These are phyloP conservation scores for Kodamaea arcana DNA, from an alignment of 1,139 yeast genomes.

Conservation along the genomic window DNA sequence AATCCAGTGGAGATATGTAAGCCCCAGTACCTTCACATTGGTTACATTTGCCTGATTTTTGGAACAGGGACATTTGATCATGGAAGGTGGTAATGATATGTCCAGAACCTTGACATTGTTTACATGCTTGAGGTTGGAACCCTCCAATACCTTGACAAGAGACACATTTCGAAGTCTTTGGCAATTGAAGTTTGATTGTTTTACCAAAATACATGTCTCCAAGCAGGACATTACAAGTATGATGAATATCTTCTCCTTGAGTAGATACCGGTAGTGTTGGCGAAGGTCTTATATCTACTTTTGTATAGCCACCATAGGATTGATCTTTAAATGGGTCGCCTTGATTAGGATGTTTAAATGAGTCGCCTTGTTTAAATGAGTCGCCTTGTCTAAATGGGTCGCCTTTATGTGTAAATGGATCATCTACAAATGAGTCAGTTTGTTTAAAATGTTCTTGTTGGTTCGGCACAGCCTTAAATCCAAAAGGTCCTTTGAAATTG, in stretches of 20 bases:
- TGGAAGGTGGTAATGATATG: conserved; percentile 27
- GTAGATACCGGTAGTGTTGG: conserved; percentile 9
- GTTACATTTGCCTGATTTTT: conserved; percentile 32
- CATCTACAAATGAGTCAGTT: neutral
- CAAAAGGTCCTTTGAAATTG: neutral
- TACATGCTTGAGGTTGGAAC: conserved; percentile 28
- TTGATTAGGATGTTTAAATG: too few relatives aligned
- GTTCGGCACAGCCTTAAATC: neutral
- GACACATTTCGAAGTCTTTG: conserved; percentile 37
- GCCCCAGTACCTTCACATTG: conserved; percentile 37
- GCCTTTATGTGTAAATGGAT: too few relatives aligned
- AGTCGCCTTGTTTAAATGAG: too few relatives aligned
- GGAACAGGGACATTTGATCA: conserved; percentile 31
- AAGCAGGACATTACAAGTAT: conserved; percentile 40
- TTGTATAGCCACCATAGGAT: conserved; percentile 7
- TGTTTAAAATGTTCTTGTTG: neutral
- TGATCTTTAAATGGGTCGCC: too few relatives aligned
- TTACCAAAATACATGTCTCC: conserved; percentile 49
- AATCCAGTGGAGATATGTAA: conserved; percentile 23
- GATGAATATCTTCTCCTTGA: conserved; percentile 45
- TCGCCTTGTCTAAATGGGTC: too few relatives aligned
- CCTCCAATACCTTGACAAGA: conserved; percentile 47
- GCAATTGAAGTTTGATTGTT: conserved; percentile 40
- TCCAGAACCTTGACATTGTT: conserved; percentile 38
- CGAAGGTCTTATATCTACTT: conserved; percentile 12